phyloP scores from a whole-genome alignment of 257 asterid species.

The Solanum piurae region DNA sequence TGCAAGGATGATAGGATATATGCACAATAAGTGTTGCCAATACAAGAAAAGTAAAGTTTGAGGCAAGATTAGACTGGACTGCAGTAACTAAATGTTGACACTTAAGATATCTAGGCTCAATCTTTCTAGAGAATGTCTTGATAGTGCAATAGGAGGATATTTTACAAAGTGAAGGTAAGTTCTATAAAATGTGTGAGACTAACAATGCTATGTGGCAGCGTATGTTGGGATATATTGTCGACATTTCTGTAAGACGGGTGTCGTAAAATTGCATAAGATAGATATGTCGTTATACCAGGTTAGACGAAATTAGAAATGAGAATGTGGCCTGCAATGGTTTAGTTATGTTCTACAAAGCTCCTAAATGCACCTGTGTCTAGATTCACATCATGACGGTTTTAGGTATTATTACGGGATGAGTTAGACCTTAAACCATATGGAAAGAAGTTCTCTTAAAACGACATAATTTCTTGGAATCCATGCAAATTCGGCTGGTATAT shows the following conservation, averaged over 20 bases:
- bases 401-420: not conserved
- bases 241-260: not conserved
- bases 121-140: not conserved
- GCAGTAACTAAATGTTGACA: not conserved
- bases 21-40: not conserved
- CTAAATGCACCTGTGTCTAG: not conserved
- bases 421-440: not conserved
- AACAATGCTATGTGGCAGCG: not conserved
- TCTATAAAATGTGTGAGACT: not conserved
- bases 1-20: not conserved
- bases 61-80: not conserved
- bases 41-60: not conserved
- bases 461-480: not conserved
- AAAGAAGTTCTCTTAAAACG: not conserved
- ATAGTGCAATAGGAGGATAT: not conserved
- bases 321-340: not conserved
- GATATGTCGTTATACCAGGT: not conserved
- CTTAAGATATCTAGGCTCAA: not conserved
- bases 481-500: not conserved
- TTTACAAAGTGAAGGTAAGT: not conserved
- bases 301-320: not conserved
- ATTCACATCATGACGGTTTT: not conserved
- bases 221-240: not conserved
- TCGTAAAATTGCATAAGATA: not conserved
- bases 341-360: not conserved